Base-by-base conservation (phyloP, 768 basidiomycete species). In the Agrocybe chaxingu region DNA sequence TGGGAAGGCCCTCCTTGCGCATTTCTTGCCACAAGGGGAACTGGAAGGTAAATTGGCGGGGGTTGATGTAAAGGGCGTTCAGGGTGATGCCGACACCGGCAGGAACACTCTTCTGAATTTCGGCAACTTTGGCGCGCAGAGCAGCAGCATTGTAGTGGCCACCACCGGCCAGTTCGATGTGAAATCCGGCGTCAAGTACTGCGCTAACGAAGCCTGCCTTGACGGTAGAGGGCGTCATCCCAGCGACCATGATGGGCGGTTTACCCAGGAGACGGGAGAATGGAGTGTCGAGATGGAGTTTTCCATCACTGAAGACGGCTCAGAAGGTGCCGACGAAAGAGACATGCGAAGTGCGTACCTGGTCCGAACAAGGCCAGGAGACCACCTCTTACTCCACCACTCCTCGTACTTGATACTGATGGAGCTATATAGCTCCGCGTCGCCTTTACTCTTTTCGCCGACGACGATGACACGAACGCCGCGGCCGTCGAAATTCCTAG, bases 181-280 rank as follows among this genome's bases (percentile, higher is more conserved):
- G 97, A 67, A 87, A 98, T 1, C 96, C 96, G 24, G 97, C 95
- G 55, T 87, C 81, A 58, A 97, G 84, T 41, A 96, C 80, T 7
- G 97, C 95, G 52, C 87, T 85, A 61, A 98, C 95, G 67, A 98
- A 96, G 12, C 94, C 94, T 31, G 87, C 87, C 66, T 95, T 87
- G 57, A 99, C 97, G 31, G 97, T 99, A 1, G 88, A 88, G 0
- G 97, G 97, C 0, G 97, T 99, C 97, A 99, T 98, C 52, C 97
- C 97, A 43, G 95, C 96, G 35, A 99, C 94, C 97, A 98, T 98
- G 70, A 99, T 88, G 32, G 97, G 97, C 3, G 97, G 85, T 72
- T 98, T 99, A 60, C 93, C 92, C 38, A 99, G 70, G 39, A 99
- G 80, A 52, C 97, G 90, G 44, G 96, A 96, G 79, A 98, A 96